These are phyloP conservation scores for Stenogyne calaminthoides DNA, from an alignment of 305 asterid genomes.

Conservation along the genomic window DNA sequence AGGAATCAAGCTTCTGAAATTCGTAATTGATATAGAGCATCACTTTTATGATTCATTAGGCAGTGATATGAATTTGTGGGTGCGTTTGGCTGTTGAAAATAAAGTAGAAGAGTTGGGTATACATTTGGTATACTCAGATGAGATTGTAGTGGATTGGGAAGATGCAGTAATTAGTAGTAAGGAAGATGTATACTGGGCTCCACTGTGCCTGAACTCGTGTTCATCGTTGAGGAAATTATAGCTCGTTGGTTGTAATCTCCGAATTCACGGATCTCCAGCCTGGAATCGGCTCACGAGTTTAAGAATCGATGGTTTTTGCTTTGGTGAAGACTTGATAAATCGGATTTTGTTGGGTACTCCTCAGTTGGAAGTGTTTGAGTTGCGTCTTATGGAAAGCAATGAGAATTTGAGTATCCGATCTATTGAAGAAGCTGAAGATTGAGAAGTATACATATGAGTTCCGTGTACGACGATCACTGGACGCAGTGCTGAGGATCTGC, in stretches of 20 bases:
- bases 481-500: neutral
- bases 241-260: constrained; percentile 1
- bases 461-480: neutral
- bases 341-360: neutral
- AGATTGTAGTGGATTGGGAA: neutral
- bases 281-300: neutral
- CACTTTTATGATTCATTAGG: neutral
- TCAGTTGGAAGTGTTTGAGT: neutral
- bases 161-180: neutral
- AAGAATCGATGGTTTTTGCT: neutral
- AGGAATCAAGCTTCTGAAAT: neutral
- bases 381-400: neutral
- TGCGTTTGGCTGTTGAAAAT: neutral
- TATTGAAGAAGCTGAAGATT: neutral
- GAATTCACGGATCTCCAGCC: neutral
- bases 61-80: neutral
- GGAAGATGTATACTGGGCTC: neutral
- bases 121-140: neutral
- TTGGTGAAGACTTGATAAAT: neutral
- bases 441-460: neutral
- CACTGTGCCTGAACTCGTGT: neutral
- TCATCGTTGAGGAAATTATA: neutral
- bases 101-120: neutral
- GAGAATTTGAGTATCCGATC: neutral
- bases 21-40: neutral